Base-by-base conservation (phyloP, 2,329 filamentous ascomycete genomes). In the Colletotrichum abscissum region DNA sequence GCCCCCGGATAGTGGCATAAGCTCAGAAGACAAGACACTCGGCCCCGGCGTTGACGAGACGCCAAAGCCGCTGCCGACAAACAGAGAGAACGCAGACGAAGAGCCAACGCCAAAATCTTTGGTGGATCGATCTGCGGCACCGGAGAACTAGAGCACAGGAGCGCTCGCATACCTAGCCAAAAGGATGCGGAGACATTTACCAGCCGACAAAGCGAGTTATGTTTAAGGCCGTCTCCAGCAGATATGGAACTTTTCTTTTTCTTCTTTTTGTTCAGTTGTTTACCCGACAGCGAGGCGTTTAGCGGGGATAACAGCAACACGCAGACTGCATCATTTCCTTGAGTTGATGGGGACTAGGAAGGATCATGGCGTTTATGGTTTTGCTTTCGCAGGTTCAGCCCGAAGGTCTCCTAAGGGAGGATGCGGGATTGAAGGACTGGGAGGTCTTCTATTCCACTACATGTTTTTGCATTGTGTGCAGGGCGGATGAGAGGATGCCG, bases 51-150 rank as follows among this genome's bases (percentile, higher is more conserved):
- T 82, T 52, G 85, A 88, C 46, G 84, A 83, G 58, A 88, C 86
- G 30, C 87, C 87, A 26, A 84, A 84, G 62, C 84, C 85, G 46
- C 64, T 77, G 4, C 69, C 76, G 22, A 69, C 74, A 22, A 64
- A 74, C 35, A 72, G 77, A 57, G 67, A 73, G 46, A 73, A 75
- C 7, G 76, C 75, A 57, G 78, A 80, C 14, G 82, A 86, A 33
- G 83, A 86, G 67, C 80, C 82, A 14, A 87, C 85, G 3, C 85
- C 86, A 60, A 80, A 83, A 33, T 80, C 84, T 4, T 67, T 74
- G 42, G 73, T 74, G 42, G 73, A 76, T 57, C 67, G 72, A 49
- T 63, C 57, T 26, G 68, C 52, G 8, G 12, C 72, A 24, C 5
- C 63, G 68, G 49, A 52, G 6, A 30, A 52, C 22, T 49, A 67